A percentile compares a stretch with the other conserved stretches of the same genome.
Conservation (phyloP, 1,284 basidiomycete genomes). For the Puccinia horiana region DNA sequence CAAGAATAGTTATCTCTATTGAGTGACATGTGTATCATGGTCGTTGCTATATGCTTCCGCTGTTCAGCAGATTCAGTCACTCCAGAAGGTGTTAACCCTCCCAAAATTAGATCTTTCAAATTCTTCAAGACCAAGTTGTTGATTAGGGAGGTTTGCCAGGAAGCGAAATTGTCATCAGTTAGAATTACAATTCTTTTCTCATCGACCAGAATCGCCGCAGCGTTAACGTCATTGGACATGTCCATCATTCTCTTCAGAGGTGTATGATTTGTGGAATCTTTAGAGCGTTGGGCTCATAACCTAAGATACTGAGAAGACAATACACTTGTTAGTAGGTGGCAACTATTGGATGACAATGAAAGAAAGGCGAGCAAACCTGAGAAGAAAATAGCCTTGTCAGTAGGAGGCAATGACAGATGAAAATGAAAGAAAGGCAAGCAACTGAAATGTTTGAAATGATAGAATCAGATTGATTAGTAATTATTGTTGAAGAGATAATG, state of each 20-base stretch:
- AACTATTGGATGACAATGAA: too few species aligned
- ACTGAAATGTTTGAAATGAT: too few species aligned
- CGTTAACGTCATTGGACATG: not conserved
- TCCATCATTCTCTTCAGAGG: not conserved
- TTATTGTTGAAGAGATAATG: too few species aligned
- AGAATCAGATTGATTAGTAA: too few species aligned
- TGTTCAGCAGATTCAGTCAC: not conserved
- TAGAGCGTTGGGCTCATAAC: constrained; percentile 16
- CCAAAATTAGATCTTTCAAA: not conserved
- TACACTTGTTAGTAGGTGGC: too few species aligned
- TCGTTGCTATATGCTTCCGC: not conserved
- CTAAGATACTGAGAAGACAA: not conserved
- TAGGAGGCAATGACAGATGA: too few species aligned
- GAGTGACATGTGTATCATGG: not conserved
- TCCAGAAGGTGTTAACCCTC: not conserved
- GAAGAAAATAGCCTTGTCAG: too few species aligned
- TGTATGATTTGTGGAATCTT: not conserved
- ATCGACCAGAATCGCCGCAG: not conserved
- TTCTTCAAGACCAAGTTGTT: not conserved
- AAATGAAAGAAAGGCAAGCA: too few species aligned
- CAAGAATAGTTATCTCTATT: not conserved
- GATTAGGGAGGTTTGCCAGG: too few species aligned
- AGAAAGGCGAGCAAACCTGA: too few species aligned
- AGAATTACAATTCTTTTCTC: not conserved
- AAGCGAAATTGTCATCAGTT: not conserved